Base-by-base conservation (phyloP, 768 basidiomycete genomes). In the Psilocybe azurescens region DNA sequence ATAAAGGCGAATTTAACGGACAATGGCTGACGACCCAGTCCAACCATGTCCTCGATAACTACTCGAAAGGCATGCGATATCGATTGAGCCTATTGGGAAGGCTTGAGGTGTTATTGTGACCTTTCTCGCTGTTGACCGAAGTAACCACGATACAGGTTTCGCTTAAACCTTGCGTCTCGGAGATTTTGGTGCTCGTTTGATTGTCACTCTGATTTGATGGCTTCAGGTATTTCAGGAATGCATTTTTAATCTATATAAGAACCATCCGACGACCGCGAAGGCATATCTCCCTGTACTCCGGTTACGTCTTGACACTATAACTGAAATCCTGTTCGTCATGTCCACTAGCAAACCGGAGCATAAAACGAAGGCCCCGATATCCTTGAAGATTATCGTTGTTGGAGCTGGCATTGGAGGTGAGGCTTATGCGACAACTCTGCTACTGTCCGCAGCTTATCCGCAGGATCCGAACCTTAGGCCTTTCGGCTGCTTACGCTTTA, bases 401-500 rank as follows among this genome's bases (percentile, higher is more conserved):
- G 41, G 41, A 44, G 14, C 11, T 14, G 41, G 41, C 41, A 11
- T 44, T 44, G 41, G 41, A 11, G 41, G 41, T 44, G 14, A 44
- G 41, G 10, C 41, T 16, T 44, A 13, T 44, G n/a, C 41, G n/a
- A 44, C 11, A 5, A 11, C 5, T 44, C 14, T 44, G 2, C 41
- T 44, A 16, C 6, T 36, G 33, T 44, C 41, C 41, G 41, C 41
- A 44, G 41, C 41, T 44, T 11, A 44, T 16, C 14, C 41, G 14
- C 14, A 8, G 10, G 41, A 44, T 16, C 14, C 41, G 14, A 44
- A 44, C 41, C 41, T 11, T 24, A 56, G 55, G 55, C 10, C 41
- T 56, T 3, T 20, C 55, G 2, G 58, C 58, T 2, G 58, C 58
- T 10, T 52, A 52, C 11, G 58, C 58, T 11, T 41, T 59, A 41